These are phyloP conservation scores for Cordyceps cicadae DNA, from an alignment of 2,329 filamentous ascomycete species.

Conservation along the genomic window DNA sequence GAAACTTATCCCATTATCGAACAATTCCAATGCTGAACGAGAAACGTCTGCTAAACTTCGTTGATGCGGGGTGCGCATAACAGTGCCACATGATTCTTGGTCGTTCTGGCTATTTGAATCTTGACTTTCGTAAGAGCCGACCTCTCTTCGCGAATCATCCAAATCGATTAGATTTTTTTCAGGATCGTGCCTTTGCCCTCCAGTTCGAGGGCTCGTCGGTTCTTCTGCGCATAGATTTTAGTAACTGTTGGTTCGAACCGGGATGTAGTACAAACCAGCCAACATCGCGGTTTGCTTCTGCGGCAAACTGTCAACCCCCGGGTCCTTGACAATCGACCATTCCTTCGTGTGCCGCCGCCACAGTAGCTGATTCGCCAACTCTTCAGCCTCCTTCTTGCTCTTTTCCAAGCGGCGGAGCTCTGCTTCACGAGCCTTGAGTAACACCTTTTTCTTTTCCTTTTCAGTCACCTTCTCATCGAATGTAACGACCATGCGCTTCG, in stretches of 20 bases:
- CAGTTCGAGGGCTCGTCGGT: background rate
- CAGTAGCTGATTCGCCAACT: constrained; percentile 25
- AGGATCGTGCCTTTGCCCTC: background rate
- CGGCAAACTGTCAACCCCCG: constrained; percentile 26
- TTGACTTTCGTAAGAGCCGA: background rate
- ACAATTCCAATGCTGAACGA: constrained; percentile 22
- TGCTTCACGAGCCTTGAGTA: constrained; percentile 23
- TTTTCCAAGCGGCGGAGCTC: constrained; percentile 35
- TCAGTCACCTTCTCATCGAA: constrained; percentile 27
- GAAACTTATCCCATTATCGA: constrained; percentile 26
- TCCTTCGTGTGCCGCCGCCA: constrained; percentile 39
- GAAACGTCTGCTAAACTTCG: constrained; percentile 19
- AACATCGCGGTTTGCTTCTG: background rate
- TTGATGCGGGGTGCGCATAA: constrained; percentile 28
- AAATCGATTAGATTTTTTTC: constrained; percentile 10
- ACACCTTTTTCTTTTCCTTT: constrained; percentile 29
- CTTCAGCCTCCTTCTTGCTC: constrained; percentile 30
- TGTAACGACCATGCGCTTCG: constrained; percentile 23
- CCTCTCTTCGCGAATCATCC: background rate
- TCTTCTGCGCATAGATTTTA: background rate
- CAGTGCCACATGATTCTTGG: constrained; percentile 27
- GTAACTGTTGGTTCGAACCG: background rate
- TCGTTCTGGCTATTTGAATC: background rate
- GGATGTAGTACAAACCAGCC: background rate
- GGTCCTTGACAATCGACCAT: constrained; percentile 47